These are phyloP conservation scores for Blastobotrys apis DNA, from an alignment of 1,139 yeast genomes.

Conservation along the genomic window DNA sequence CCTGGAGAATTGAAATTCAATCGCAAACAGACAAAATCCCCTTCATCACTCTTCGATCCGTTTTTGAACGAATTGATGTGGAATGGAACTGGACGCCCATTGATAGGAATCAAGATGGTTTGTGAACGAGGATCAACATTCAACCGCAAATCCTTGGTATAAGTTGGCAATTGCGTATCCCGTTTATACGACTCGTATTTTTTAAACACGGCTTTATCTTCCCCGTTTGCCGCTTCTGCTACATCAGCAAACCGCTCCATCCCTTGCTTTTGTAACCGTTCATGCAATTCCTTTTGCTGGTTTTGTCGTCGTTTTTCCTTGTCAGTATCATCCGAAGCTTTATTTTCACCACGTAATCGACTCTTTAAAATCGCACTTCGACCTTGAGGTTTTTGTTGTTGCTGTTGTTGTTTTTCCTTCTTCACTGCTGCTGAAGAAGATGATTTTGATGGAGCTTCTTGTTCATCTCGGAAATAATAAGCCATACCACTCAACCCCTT, in stretches of 20 bases:
- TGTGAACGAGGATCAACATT: constrained; percentile 86
- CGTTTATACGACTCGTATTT: constrained; percentile 91
- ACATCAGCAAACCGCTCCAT: constrained; percentile 34
- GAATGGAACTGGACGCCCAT: constrained; percentile 97
- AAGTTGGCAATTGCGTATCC: constrained; percentile 83
- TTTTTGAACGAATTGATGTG: constrained; percentile 92
- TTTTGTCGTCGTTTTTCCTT: constrained; percentile 79
- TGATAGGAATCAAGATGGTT: constrained; percentile 84
- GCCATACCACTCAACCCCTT: constrained; percentile 73
- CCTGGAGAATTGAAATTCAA: constrained; percentile 94
- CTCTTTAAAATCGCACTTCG: constrained; percentile 54
- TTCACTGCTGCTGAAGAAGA: no score
- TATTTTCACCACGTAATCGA: constrained; percentile 73
- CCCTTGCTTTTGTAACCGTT: constrained; percentile 82
- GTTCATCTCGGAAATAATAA: constrained; percentile 73
- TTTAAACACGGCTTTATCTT: constrained; percentile 71
- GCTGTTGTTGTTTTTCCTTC: neutral
- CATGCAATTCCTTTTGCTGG: constrained; percentile 78
- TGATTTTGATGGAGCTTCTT: constrained; percentile 28
- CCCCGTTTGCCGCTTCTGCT: constrained; percentile 58
- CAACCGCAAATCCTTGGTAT: constrained; percentile 77
- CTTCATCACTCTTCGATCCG: constrained; percentile 95
- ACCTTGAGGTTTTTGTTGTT: constrained; percentile 10
- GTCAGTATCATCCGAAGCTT: constrained; percentile 64
- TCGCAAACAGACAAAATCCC: constrained; percentile 86